Evolutionary conservation across 129 eudicot genomes (phyloP), one percentile per base, ranked within the genome.

Genomic region (Rutidosis leptorrhynchoides): DNA sequence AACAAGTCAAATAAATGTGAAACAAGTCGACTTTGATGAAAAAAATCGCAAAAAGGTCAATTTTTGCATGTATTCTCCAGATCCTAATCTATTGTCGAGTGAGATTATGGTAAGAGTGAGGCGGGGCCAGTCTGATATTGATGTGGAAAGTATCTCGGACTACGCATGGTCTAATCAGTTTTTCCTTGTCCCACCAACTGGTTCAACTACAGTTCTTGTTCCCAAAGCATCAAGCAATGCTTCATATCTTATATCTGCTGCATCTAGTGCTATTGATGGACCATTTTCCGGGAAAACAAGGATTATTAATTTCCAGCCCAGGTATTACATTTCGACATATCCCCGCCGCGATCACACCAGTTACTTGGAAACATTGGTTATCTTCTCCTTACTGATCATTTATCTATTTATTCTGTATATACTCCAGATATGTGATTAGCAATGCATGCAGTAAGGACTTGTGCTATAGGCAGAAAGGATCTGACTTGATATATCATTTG

Each of bases 181-280:
- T 84, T 81, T 82, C 19, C 92, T 94, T 37, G 90, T 87, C 46
- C 97, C 96, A 63, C 95, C 95, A 71, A 83, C 97, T 52, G 99
- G 97, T 66, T 82, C 97, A 33, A 73, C 83, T 45, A 84, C 79
- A 17, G 81, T 94, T 73, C 82, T 87, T 71, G 82, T 94, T 74
- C 97, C 97, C 57, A 84, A 84, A 75, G 76, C 82, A 58, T 82
- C 93, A 52, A 54, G 46, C 61, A 74, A 69, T 58, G 69, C 86
- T 73, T 93, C 90, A 5, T 81, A 90, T 68, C 62, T 77, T 35
- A 24, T 94, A 63, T 87, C 99, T 75, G 97, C 84, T 61, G 80
- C 93, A 6, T 83, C 93, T 19, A 81, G 82, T 75, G 81, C 87
- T 49, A 79, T 87, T 80, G 72, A 81, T 60, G 92, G 85, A 19